Evolutionary conservation across 345 rosid species (phyloP).

Genomic region (Cardiospermum halicacabum): DNA sequence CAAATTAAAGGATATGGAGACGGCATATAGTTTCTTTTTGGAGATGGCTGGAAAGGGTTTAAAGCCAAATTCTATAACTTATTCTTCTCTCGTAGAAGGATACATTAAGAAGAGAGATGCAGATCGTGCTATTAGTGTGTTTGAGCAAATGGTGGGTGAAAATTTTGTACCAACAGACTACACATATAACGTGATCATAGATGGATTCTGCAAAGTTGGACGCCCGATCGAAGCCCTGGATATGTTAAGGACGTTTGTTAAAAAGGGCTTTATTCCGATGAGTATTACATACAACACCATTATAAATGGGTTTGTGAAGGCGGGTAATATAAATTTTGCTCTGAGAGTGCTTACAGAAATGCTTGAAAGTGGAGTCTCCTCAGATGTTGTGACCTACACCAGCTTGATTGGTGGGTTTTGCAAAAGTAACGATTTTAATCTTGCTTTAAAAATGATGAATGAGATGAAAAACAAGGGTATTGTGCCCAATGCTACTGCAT

Average conservation of each 20-base stretch:
- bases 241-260: conserved; percentile 38
- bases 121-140: conserved; percentile 39
- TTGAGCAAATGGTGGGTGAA: conserved; percentile 45
- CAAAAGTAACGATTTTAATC: conserved; percentile 37
- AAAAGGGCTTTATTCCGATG: conserved; percentile 38
- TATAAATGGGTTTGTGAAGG: conserved; percentile 62
- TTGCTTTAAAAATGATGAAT: conserved; percentile 43
- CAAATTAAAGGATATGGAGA: conserved; percentile 39
- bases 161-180: conserved; percentile 46
- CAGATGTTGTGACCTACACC: conserved; percentile 62
- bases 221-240: conserved; percentile 50
- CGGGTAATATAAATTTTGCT: conserved; percentile 49
- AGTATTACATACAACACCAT: conserved; percentile 58
- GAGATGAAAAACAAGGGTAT: conserved; percentile 57
- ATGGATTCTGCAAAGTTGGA: conserved; percentile 64
- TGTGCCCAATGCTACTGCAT: conserved; percentile 46
- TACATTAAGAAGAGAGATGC: conserved; percentile 47
- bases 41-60: conserved; percentile 47
- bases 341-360: conserved; percentile 45
- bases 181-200: conserved; percentile 48
- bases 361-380: conserved; percentile 47
- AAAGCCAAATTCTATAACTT: conserved; percentile 55
- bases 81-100: conserved; percentile 62
- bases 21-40: conserved; percentile 36
- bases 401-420: conserved; percentile 61